Evolutionary conservation across 1,139 yeast genomes (phyloP).

Genomic region (Schwanniomyces etchellsii): DNA sequence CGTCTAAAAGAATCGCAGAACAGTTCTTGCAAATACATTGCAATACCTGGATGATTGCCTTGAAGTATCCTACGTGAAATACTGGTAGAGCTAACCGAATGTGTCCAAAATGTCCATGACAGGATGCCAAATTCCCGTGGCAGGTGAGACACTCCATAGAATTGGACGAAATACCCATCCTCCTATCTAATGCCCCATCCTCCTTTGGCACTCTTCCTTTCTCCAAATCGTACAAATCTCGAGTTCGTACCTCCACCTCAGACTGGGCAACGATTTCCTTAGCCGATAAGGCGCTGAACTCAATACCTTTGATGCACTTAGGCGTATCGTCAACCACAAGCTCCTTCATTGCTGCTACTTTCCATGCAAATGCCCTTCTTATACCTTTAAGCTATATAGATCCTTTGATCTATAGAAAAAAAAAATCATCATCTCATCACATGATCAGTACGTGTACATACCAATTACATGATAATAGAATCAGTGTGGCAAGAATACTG

Average conservation of each 20-base stretch:
- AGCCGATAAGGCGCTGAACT: conserved; percentile 88
- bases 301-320: conserved; percentile 82
- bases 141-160: conserved; percentile 84
- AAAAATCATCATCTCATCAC: background rate
- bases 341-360: conserved; percentile 49
- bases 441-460: background rate
- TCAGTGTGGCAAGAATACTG: background rate
- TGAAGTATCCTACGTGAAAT: conserved; percentile 96
- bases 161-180: conserved; percentile 92
- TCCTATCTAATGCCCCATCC: conserved; percentile 85
- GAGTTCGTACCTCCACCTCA: conserved; percentile 86
- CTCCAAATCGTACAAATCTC: conserved; percentile 84
- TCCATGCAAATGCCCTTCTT: background rate
- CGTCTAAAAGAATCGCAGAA: conserved; percentile 72
- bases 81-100: conserved; percentile 90
- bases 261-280: conserved; percentile 90
- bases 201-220: conserved; percentile 76
- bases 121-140: conserved; percentile 85
- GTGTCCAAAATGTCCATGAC: conserved; percentile 99
- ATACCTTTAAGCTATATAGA: background rate
- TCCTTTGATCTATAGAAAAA: background rate
- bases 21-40: conserved; percentile 93
- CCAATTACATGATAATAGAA: background rate
- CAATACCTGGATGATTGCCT: conserved; percentile 79
- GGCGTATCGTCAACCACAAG: conserved; percentile 81